Evolutionary conservation across 2,329 filamentous ascomycete species (phyloP), one percentile per base, ranked within the genome.

Genomic region (Aschersonia sp.): DNA sequence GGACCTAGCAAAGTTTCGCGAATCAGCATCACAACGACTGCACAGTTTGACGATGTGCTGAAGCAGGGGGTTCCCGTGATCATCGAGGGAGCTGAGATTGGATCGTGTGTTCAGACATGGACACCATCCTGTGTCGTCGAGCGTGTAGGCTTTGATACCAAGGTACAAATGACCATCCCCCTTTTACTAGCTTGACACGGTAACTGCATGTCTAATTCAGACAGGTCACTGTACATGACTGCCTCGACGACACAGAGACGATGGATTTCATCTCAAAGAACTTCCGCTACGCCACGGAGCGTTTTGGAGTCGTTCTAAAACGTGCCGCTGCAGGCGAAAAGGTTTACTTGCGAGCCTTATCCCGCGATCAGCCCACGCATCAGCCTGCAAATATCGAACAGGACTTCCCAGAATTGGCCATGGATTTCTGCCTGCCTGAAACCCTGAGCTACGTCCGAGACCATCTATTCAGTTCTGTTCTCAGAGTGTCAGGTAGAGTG

Each of bases 191-290:
- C 11, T 30, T 33, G 35, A 12, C 41, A 6, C 1, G 2, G 0
- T 29, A 42, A 9, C 9, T 41, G 30, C 30, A 47, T 5, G 30
- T 49, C 46, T 44, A n/a, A 47, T 30, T 8, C 7, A n/a, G 8
- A n/a, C 32, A 85, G 75, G 75, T 94, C 11, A 71, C 87, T 9
- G 76, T 94, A 5, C 88, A 95, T 57, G 76, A 85, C 53, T 79
- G 82, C 22, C 63, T 70, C 6, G 49, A 46, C 31, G 55, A 63
- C 30, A 72, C 69, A 5, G 69, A 76, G 32, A 75, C 75, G 43
- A 87, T 94, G 83, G 82, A 86, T 55, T 94, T 95, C 58, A 80
- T 80, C 49, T 69, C 72, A 43, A 94, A 94, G 63, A 94, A 94
- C 61, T 94, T 94, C 59, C 66, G 68, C 39, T 94, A 94, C 59